Evolutionary conservation across 176 grass and related monocot species (phyloP).

Genomic region (Tillandsia leiboldiana): DNA sequence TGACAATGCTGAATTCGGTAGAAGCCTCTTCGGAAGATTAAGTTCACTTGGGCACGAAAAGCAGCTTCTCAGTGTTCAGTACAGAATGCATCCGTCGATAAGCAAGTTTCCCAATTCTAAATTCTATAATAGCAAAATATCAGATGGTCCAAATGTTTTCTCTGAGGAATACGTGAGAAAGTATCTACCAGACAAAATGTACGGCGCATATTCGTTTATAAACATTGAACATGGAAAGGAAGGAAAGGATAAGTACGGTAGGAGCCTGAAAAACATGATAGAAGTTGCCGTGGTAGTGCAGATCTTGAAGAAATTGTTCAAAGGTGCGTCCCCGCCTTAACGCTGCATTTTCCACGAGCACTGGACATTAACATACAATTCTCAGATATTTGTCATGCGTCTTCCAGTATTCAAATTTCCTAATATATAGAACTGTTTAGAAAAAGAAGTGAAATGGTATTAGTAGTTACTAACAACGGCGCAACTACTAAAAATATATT

Average conservation of each 20-base stretch:
- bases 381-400: no score
- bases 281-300: slow-evolving; percentile 34
- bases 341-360: no score
- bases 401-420: no score
- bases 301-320: slow-evolving; percentile 36
- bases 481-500: no score
- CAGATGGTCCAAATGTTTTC: slow-evolving; percentile 54
- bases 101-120: slow-evolving; percentile 63
- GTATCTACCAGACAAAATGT: slow-evolving; percentile 49
- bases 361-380: no score
- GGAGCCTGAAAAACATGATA: slow-evolving; percentile 50
- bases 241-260: slow-evolving; percentile 29
- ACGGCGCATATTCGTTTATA: slow-evolving; percentile 63
- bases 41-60: slow-evolving; percentile 65
- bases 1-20: no score
- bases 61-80: slow-evolving; percentile 63
- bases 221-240: slow-evolving; percentile 51
- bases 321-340: no score
- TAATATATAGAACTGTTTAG: no score
- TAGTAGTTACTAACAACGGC: no score
- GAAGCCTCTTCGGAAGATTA: no score
- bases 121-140: slow-evolving; percentile 60
- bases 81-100: slow-evolving; percentile 79
- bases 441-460: no score
- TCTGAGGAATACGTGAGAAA: slow-evolving; percentile 30